Conservation (phyloP, 73 alveolate species). For the Paramecium sonneborni region DNA sequence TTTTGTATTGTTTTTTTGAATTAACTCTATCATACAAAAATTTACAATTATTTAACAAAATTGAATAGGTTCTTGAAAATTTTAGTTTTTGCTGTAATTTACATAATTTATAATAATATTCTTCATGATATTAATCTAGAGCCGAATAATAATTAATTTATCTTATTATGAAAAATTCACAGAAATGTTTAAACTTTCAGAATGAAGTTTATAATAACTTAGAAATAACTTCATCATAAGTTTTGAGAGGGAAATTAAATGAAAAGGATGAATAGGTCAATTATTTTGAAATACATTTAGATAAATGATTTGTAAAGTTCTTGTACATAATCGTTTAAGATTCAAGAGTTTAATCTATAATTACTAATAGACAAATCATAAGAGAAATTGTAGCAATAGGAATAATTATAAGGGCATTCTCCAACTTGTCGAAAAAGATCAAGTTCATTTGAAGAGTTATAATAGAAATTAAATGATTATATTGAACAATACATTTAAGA, state of each 20-base stretch:
- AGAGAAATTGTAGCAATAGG: background rate
- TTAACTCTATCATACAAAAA: background rate
- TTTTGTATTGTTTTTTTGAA: too few relatives aligned
- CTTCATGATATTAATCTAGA: background rate
- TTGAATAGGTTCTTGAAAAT: background rate
- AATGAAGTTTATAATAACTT: background rate
- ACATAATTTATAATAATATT: background rate
- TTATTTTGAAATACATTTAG: background rate
- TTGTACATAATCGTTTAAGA: background rate
- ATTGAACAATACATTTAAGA: background rate
- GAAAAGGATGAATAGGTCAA: slow-evolving; percentile 6
- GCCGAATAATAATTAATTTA: background rate
- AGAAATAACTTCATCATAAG: slow-evolving; percentile 9
- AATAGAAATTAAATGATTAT: background rate
- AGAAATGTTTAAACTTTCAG: background rate
- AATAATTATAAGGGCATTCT: background rate
- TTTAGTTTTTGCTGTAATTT: background rate
- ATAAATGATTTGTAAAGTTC: background rate
- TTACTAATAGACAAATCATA: background rate
- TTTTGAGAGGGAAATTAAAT: background rate
- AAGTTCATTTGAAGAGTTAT: background rate
- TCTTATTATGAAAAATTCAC: background rate
- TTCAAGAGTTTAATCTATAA: background rate
- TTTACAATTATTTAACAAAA: background rate
- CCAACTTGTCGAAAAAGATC: background rate